phyloP scores from a whole-genome alignment of 2,329 filamentous ascomycete genomes.

The Colletotrichum sp. region DNA sequence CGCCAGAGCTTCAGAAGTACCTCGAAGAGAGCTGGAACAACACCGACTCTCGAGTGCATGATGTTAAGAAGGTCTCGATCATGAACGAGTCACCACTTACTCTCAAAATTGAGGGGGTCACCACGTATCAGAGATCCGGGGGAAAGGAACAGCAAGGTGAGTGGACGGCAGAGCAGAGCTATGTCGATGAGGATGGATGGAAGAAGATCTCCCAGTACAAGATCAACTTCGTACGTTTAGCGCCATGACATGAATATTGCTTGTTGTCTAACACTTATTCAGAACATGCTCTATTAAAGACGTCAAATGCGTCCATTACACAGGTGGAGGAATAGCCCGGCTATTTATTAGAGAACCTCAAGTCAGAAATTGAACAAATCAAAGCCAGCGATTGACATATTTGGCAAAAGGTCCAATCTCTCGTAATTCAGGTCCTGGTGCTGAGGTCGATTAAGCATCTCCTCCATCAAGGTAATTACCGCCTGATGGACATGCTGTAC shows the following conservation, averaged over 20 bases:
- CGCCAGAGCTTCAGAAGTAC: background rate
- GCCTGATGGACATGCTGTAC: background rate
- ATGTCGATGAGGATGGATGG: background rate
- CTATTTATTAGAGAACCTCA: fast-evolving
- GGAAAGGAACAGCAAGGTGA: background rate
- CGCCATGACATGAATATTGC: background rate
- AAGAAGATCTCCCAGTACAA: background rate
- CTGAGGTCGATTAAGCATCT: background rate
- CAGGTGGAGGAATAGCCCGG: fast-evolving
- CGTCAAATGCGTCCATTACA: fast-evolving
- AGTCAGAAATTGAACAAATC: background rate
- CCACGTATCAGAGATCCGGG: background rate
- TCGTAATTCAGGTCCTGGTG: background rate
- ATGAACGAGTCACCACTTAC: background rate
- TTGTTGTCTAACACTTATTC: background rate
- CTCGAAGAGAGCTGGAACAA: background rate
- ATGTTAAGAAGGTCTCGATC: background rate
- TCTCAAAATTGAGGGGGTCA: background rate
- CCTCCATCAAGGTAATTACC: background rate
- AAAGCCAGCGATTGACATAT: background rate
- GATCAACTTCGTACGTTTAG: background rate
- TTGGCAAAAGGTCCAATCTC: background rate
- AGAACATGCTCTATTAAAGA: background rate
- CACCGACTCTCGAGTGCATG: background rate
- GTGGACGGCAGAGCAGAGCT: background rate